phyloP scores from a whole-genome alignment of 2,329 filamentous ascomycete species.

The Scedosporium apiospermum region DNA sequence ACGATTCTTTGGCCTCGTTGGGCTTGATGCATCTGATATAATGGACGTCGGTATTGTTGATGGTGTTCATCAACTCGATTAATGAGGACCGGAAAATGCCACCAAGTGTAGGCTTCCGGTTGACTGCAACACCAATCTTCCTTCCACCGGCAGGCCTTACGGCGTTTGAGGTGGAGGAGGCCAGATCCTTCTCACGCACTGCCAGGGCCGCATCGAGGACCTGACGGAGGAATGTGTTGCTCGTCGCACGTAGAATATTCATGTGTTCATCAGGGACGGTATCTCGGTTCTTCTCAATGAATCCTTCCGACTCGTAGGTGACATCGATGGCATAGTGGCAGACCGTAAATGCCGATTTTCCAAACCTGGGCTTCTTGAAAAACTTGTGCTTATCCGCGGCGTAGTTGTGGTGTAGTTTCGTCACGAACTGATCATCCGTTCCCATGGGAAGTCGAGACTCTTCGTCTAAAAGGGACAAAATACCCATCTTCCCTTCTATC shows the following conservation, averaged over 20 bases:
- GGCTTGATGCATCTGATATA: conserved; percentile 99
- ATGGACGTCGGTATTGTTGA: conserved; percentile 95
- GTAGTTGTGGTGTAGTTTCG: conserved; percentile 91
- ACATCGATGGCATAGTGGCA: conserved; percentile 98
- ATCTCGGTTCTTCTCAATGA: conserved; percentile 99
- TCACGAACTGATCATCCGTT: conserved; percentile 93
- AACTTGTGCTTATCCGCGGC: conserved; percentile 85
- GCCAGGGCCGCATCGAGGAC: conserved; percentile 78
- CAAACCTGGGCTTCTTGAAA: conserved; percentile 97
- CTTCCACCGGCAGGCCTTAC: conserved; percentile 73
- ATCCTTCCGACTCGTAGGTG: conserved; percentile 96
- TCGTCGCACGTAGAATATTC: conserved; percentile 77
- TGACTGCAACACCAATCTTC: conserved; percentile 84
- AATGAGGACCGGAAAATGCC: conserved; percentile 98
- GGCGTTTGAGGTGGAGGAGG: conserved; percentile 54
- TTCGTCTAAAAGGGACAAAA: conserved; percentile 86
- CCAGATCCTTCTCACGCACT: conserved; percentile 81
- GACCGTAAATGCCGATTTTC: conserved; percentile 94
- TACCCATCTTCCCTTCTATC: conserved; percentile 93
- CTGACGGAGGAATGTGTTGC: conserved; percentile 73
- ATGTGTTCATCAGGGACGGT: conserved; percentile 98
- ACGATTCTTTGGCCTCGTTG: conserved; percentile 91
- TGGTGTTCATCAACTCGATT: conserved; percentile 96
- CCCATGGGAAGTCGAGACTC: conserved; percentile 96
- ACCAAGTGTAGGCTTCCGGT: conserved; percentile 92